Evolutionary conservation across 805 yeast species (phyloP).

Genomic region (Wickerhamiella parazyma): DNA sequence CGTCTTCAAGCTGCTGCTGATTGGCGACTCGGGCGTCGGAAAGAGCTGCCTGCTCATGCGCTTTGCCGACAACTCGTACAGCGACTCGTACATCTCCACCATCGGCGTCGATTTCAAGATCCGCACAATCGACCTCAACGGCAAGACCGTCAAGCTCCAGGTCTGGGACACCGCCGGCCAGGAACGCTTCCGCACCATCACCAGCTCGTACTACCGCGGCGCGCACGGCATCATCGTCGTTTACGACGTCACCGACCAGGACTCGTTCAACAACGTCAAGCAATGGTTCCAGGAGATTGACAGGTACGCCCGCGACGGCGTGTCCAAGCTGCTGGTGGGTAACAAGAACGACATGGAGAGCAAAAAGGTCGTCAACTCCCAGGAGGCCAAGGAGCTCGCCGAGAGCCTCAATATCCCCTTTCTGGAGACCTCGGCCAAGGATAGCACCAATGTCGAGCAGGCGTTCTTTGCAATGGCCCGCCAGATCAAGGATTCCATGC

Average conservation of each 20-base stretch:
- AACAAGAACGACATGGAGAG: slow-evolving; percentile 90
- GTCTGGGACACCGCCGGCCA: slow-evolving; percentile 99
- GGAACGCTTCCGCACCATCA: slow-evolving; percentile 94
- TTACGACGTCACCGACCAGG: slow-evolving; percentile 93
- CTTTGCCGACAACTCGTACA: slow-evolving; percentile 94
- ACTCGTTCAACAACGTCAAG: slow-evolving; percentile 77
- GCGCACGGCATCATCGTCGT: slow-evolving; percentile 98
- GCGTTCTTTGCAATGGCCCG: slow-evolving; percentile 98
- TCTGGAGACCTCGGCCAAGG: slow-evolving; percentile 90
- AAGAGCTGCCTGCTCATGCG: slow-evolving; percentile 89
- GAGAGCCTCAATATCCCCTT: slow-evolving; percentile 57
- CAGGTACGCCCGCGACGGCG: slow-evolving; percentile 96
- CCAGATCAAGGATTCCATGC: slow-evolving; percentile 92
- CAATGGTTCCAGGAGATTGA: slow-evolving; percentile 99
- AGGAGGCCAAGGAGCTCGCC: slow-evolving; percentile 10
- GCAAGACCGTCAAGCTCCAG: slow-evolving; percentile 92
- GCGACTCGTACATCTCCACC: slow-evolving; percentile 92
- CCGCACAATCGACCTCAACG: slow-evolving; percentile 65
- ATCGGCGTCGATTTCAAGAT: slow-evolving; percentile 91
- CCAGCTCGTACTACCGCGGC: slow-evolving; percentile 94
- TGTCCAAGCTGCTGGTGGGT: slow-evolving; percentile 88
- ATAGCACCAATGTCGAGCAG: slow-evolving; percentile 93
- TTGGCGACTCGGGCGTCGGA: slow-evolving; percentile 98
- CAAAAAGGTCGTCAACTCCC: slow-evolving; percentile 59
- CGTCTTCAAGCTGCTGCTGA: slow-evolving; percentile 82